These are phyloP conservation scores for Microcos paniculata DNA, from an alignment of 345 rosid genomes.

Conservation along the genomic window DNA sequence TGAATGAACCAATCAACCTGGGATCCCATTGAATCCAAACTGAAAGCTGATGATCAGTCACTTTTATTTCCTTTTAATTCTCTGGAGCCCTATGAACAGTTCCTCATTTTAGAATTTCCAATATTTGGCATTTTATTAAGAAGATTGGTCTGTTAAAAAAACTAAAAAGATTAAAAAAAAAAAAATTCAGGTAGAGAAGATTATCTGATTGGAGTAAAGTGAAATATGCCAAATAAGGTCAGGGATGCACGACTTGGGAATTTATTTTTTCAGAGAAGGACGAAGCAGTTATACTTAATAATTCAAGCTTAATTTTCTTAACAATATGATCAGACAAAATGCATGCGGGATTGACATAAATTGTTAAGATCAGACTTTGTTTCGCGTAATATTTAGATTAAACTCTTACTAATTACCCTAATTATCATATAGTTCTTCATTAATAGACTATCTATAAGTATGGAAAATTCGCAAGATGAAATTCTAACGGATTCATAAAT, in stretches of 20 bases:
- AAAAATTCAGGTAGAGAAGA: neutral
- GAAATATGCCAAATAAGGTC: neutral
- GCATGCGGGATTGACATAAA: neutral
- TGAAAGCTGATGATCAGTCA: neutral
- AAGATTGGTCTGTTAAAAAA: neutral
- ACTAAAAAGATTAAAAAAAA: neutral
- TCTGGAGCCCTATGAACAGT: too few relatives aligned
- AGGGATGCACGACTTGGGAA: neutral
- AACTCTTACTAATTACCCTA: too few relatives aligned
- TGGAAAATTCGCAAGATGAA: too few relatives aligned
- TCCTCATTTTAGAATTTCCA: conserved; percentile 1
- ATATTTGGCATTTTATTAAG: neutral
- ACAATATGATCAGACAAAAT: neutral
- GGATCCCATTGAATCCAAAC: too few relatives aligned
- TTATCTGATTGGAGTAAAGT: neutral
- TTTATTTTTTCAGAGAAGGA: neutral
- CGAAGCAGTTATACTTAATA: neutral
- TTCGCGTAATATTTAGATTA: too few relatives aligned
- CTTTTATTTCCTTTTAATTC: neutral
- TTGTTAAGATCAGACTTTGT: too few relatives aligned
- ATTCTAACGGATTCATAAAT: too few relatives aligned
- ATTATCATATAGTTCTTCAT: too few relatives aligned
- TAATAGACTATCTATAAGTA: too few relatives aligned
- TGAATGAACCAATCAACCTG: neutral
- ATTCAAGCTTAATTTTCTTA: neutral